Conservation (phyloP, 352 stramenopile genomes). For the Phytophthora boehmeriae region DNA sequence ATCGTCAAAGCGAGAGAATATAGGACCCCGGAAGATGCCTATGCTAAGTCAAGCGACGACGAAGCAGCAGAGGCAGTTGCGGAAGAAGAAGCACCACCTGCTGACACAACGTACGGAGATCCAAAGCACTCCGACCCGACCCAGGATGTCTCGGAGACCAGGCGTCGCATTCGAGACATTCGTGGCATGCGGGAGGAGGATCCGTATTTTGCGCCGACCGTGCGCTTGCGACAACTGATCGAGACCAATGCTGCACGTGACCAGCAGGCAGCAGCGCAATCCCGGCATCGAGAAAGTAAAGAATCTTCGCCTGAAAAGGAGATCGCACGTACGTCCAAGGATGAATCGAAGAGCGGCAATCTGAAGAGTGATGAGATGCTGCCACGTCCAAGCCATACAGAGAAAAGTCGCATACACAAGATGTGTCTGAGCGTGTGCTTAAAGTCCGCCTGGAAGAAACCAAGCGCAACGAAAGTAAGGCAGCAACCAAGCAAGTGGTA, state of each 20-base stretch:
- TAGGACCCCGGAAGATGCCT: constrained; percentile 13
- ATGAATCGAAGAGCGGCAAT: constrained; percentile 1
- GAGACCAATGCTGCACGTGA: constrained; percentile 40
- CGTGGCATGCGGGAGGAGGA: constrained; percentile 72
- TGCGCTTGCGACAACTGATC: constrained; percentile 46
- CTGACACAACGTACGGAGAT: constrained; percentile 3
- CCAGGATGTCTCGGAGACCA: constrained; percentile 30
- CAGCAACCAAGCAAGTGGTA: constrained; percentile 1
- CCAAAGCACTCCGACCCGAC: background rate
- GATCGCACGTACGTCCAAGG: background rate
- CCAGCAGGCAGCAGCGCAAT: constrained; percentile 1
- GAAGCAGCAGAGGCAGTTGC: no score
- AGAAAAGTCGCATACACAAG: constrained; percentile 37
- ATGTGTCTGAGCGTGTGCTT: constrained; percentile 9
- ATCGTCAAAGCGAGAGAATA: constrained; percentile 30
- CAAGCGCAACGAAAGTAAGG: constrained; percentile 22
- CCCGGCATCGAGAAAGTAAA: background rate
- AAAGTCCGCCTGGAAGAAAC: constrained; percentile 8
- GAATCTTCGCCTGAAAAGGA: background rate
- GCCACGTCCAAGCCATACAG: constrained; percentile 2
- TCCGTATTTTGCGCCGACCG: constrained; percentile 42
- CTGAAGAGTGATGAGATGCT: background rate
- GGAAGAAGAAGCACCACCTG: background rate
- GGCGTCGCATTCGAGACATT: constrained; percentile 65
- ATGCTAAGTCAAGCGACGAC: constrained; percentile 14